These are phyloP conservation scores for Diaporthe ampelina DNA, from an alignment of 2,329 filamentous ascomycete genomes.

Conservation along the genomic window DNA sequence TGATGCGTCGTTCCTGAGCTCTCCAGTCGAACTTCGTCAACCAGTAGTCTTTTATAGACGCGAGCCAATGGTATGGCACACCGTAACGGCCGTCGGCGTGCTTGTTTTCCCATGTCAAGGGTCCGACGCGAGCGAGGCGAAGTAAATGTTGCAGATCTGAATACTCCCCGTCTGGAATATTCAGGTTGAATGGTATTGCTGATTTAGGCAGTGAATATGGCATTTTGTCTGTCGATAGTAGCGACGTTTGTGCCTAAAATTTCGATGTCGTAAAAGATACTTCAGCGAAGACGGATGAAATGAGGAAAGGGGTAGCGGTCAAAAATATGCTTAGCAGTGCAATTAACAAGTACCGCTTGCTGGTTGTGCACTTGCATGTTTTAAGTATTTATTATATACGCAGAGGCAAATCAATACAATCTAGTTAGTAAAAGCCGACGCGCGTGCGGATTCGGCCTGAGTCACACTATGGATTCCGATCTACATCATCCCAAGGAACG, in stretches of 20 bases:
- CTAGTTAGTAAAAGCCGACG: background rate
- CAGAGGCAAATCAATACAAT: background rate
- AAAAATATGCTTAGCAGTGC: background rate
- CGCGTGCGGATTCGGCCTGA: background rate
- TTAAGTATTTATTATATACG: background rate
- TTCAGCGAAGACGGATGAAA: no score
- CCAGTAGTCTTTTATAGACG: constrained; percentile 50
- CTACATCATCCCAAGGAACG: background rate
- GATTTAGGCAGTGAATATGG: background rate
- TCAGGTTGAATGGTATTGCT: background rate
- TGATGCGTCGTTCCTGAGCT: constrained; percentile 53
- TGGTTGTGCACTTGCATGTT: background rate
- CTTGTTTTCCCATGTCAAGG: constrained; percentile 21
- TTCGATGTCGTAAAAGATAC: background rate
- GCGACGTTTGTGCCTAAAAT: background rate
- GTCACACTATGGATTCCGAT: background rate
- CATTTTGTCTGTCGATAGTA: background rate
- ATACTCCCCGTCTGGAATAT: background rate
- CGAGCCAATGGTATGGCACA: background rate
- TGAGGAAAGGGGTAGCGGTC: background rate
- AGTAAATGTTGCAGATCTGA: constrained; percentile 11
- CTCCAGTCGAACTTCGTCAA: constrained; percentile 62
- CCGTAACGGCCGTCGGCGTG: constrained; percentile 9
- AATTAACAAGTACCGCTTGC: background rate
- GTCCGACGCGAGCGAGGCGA: background rate